Base-by-base conservation (phyloP, 129 eudicot species). In the Chrysanthemum lavandulifolium region DNA sequence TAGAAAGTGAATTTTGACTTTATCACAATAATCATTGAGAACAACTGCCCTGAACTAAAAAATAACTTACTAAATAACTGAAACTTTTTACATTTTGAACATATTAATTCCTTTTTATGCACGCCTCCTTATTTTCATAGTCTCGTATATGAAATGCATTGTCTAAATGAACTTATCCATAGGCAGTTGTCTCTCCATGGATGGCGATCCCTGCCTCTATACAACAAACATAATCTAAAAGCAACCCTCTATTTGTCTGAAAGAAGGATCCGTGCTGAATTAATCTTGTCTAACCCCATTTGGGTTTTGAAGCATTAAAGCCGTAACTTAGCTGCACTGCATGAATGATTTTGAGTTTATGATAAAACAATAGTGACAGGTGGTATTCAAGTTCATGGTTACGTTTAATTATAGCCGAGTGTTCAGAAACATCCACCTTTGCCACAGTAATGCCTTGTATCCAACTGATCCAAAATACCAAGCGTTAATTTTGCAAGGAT, bases 321-420 rank as follows among this genome's bases (percentile, higher is more conserved):
- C 92, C 84, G 70, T 81, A 70, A 61, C 68, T 87, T 87, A 21
- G 83, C 92, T 87, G 86, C 85, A 84, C 73, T 16, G 43, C 19
- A 29, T 13, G 19, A 61, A 59, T 2, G 1, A 9, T 9, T 23
- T 19, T 18, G 5, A 31, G 69, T 36, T 72, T 64, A 10, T 47
- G 47, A 55, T 63, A 51, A 13, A 66, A 56, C 57, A 55, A 15
- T 56, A 15, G 51, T 43, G 52, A n/a, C n/a, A 4, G 25, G 40
- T 40, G 3, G 14, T 61, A 40, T 36, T 69, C 13, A 69, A 14
- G 13, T 50, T 19, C 57, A n/a, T 69, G 7, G 21, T 53, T 29
- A 3, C 14, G 10, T 29, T 10, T 70, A 3, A 1, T 3, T 43
- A 40, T 11, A 40, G 47, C 47, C 2, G 23, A 15, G 21, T n/a